Percentiles rank a stretch among this genome's conserved stretches.
Conservation (phyloP, 2,329 filamentous ascomycete genomes). For the Kalmusia sp. region DNA sequence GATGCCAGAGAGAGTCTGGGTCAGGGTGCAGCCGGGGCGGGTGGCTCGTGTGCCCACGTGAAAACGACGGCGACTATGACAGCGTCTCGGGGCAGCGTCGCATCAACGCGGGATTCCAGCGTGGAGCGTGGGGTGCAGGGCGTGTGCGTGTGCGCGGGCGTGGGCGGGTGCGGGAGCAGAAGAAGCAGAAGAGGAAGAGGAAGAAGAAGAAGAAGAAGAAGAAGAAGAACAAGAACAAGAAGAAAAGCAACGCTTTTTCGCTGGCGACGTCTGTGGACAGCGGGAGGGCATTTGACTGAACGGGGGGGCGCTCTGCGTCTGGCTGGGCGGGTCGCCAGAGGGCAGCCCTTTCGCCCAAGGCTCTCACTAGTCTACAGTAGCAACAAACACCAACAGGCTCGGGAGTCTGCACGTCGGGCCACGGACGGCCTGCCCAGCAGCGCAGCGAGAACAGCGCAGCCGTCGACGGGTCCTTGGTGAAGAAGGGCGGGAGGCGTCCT, state of each 20-base stretch:
- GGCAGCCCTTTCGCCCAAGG: too few relatives aligned
- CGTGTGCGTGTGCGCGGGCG: neutral
- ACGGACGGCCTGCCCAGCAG: neutral
- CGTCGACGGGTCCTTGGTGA: too few relatives aligned
- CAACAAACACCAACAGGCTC: slow-evolving; percentile 5
- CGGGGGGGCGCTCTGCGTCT: neutral
- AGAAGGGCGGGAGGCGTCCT: too few relatives aligned
- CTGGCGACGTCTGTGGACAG: neutral
- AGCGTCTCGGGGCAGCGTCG: slow-evolving; percentile 26
- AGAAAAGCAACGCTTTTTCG: slow-evolving; percentile 1
- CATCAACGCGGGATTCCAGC: slow-evolving; percentile 28
- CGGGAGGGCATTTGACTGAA: slow-evolving; percentile 1
- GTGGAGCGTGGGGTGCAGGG: slow-evolving; percentile 18
- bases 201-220: neutral
- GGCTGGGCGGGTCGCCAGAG: neutral
- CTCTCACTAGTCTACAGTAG: too few relatives aligned
- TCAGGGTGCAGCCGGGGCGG: neutral
- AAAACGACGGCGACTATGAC: slow-evolving; percentile 19
- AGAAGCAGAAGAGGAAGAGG: neutral
- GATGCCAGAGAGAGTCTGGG: neutral
- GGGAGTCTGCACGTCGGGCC: neutral
- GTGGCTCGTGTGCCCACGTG: slow-evolving; percentile 39
- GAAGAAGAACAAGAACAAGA: neutral
- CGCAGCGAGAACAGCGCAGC: neutral
- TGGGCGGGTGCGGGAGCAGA: neutral